Base-by-base conservation (phyloP, 148 eudicot species). In the Mesembryanthemum crystallinum region DNA sequence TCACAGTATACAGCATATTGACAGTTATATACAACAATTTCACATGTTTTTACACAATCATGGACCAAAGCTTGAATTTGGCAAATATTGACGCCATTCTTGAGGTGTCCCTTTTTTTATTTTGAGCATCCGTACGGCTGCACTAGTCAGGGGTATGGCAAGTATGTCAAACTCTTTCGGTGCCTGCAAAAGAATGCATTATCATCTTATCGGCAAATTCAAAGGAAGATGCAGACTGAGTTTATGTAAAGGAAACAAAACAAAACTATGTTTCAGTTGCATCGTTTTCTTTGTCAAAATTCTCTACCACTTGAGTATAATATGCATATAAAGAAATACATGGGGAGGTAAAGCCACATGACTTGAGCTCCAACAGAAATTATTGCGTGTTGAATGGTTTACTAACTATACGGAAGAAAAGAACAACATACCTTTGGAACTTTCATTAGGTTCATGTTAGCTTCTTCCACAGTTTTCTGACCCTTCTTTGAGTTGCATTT, bases 401-500 rank as follows among this genome's bases (percentile, higher is more conserved):
- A 55, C 52, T 4, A 43, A 24, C n/a, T 17, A 12, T 17, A 24
- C 8, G 42, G 5, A 15, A 43, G 25, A 65, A 25, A 30, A 70
- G 18, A 7, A 42, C 18, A 42, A 51, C 33, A 65, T 83, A 94
- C 98, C 96, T 94, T 94, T 24, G 97, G 98, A 69, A 72, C 79
- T 88, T 88, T 92, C 47, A 78, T 65, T 64, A 92, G 85, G 63
- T 73, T 88, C 93, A 94, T 88, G 47, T 87, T 82, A 77, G 96
- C 91, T 88, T 94, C 97, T 74, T 89, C 97, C 63, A 83, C 47
- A 33, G 96, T 94, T 83, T 90, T 94, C 45, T 89, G 94, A 62
- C 98, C 98, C 81, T 94, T 94, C 82, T 68, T 94, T 5, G 91
- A 94, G 81, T 94, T 94, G 86, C 98, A 94, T 80, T 75, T 89